Evolutionary conservation across 2,329 filamentous ascomycete genomes (phyloP).

Genomic region (Arthrobotrys pseudoclavata): DNA sequence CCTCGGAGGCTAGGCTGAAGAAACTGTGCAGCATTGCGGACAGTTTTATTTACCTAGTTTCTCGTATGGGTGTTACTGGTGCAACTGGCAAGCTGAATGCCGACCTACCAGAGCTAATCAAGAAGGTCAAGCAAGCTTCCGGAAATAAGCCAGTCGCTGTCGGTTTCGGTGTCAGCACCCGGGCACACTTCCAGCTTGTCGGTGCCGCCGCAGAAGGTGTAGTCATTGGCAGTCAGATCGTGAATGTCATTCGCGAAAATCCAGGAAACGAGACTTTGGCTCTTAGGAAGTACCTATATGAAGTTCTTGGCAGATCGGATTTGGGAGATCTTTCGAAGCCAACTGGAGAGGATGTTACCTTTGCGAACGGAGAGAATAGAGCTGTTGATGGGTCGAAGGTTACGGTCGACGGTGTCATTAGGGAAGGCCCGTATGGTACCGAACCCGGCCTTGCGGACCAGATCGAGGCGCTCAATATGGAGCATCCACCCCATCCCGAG

Average conservation of each 20-base stretch:
- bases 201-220: slow-evolving; percentile 89
- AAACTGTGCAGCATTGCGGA: slow-evolving; percentile 96
- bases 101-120: slow-evolving; percentile 83
- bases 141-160: slow-evolving; percentile 91
- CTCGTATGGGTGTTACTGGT: slow-evolving; percentile 95
- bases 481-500: slow-evolving; percentile 65
- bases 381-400: slow-evolving; percentile 74
- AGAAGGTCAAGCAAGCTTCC: slow-evolving; percentile 90
- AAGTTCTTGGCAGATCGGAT: slow-evolving; percentile 71
- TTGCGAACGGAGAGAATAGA: slow-evolving; percentile 71
- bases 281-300: slow-evolving; percentile 88
- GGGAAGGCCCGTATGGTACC: slow-evolving; percentile 70
- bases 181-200: slow-evolving; percentile 91
- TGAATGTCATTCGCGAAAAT: slow-evolving; percentile 80
- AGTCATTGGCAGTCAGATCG: slow-evolving; percentile 95
- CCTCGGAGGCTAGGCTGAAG: slow-evolving; percentile 93
- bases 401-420: slow-evolving; percentile 78
- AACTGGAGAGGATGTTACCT: slow-evolving; percentile 66
- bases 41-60: slow-evolving; percentile 99
- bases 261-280: slow-evolving; percentile 77
- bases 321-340: slow-evolving; percentile 64
- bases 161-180: slow-evolving; percentile 95
- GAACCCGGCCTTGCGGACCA: slow-evolving; percentile 82
- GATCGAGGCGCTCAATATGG: slow-evolving; percentile 82
- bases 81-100: slow-evolving; percentile 85